Conservation (phyloP, 139 green algal species). For the Haematococcus lacustris region DNA sequence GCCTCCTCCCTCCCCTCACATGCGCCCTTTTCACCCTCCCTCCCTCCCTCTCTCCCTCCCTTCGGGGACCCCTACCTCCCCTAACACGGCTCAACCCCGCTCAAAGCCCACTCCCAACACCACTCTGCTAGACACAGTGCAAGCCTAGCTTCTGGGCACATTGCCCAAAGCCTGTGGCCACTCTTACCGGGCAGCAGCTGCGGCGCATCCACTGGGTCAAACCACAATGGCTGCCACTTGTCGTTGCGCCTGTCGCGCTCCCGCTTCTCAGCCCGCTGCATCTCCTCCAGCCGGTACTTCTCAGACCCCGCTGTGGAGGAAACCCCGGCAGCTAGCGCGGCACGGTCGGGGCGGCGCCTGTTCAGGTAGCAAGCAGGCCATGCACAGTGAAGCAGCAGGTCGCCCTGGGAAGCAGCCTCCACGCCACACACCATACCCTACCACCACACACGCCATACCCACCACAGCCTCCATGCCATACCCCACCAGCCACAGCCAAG, state of each 20-base stretch:
- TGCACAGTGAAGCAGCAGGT: not conserved
- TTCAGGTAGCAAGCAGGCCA: slow-evolving; percentile 5
- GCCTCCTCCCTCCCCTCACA: too few relatives aligned
- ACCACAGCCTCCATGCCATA: too few relatives aligned
- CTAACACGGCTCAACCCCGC: not conserved
- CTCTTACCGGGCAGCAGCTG: slow-evolving; percentile 10
- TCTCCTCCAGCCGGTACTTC: slow-evolving; percentile 75
- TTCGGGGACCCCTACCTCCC: not conserved
- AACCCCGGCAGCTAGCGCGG: slow-evolving; percentile 42
- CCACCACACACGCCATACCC: too few relatives aligned
- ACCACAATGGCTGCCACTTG: slow-evolving; percentile 69
- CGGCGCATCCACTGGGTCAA: slow-evolving; percentile 24
- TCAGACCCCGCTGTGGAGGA: slow-evolving; percentile 43
- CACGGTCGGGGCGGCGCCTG: slow-evolving; percentile 54
- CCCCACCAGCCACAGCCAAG: too few relatives aligned
- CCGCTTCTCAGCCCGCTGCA: slow-evolving; percentile 62
- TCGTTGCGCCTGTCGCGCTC: slow-evolving; percentile 50
- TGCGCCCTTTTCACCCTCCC: not conserved
- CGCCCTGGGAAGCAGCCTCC: not conserved
- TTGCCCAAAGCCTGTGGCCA: not conserved
- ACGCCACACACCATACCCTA: not conserved
- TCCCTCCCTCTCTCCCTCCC: not conserved
- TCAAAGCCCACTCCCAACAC: too few relatives aligned
- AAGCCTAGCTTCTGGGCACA: too few relatives aligned
- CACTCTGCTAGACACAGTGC: too few relatives aligned